Evolutionary conservation across 2,329 filamentous ascomycete genomes (phyloP).

Genomic region (Juglanconis oblonga): DNA sequence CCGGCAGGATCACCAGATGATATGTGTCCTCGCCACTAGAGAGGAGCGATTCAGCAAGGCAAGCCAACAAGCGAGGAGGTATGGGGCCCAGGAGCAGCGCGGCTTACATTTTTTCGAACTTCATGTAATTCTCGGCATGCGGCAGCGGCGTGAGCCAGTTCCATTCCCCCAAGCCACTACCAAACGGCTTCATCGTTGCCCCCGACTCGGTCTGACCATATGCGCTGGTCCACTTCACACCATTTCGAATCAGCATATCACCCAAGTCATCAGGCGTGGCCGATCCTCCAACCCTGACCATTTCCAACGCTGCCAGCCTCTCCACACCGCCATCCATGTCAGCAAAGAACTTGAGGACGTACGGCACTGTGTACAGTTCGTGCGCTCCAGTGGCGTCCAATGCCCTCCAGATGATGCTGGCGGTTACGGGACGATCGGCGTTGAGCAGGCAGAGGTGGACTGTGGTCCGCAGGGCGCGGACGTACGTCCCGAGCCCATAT

Average conservation of each 20-base stretch:
- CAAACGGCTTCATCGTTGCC: not conserved
- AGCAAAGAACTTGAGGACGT: slow-evolving; percentile 2
- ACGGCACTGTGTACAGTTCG: not conserved
- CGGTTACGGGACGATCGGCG: slow-evolving; percentile 3
- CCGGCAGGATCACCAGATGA: not conserved
- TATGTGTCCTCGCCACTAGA: not conserved
- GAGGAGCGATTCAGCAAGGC: not conserved
- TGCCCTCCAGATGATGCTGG: not conserved
- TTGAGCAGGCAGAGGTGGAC: not conserved
- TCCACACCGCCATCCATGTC: not conserved
- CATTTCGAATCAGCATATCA: not conserved
- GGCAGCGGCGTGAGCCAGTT: not conserved
- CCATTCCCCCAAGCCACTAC: not conserved
- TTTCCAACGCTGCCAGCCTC: not conserved
- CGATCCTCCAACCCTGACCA: not conserved
- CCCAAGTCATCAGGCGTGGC: slow-evolving; percentile 5
- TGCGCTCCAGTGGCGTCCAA: not conserved
- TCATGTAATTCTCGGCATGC: not conserved
- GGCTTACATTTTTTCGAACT: slow-evolving; percentile 1
- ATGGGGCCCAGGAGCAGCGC: not conserved
- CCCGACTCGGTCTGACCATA: slow-evolving; percentile 9
- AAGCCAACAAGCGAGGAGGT: not conserved
- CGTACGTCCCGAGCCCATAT: not conserved
- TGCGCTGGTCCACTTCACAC: not conserved
- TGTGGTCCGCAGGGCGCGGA: not conserved